A percentile compares a stretch with the other conserved stretches of the same genome.
Evolutionary conservation across 768 basidiomycete species (phyloP).

Genomic region (Trametes meyenii): DNA sequence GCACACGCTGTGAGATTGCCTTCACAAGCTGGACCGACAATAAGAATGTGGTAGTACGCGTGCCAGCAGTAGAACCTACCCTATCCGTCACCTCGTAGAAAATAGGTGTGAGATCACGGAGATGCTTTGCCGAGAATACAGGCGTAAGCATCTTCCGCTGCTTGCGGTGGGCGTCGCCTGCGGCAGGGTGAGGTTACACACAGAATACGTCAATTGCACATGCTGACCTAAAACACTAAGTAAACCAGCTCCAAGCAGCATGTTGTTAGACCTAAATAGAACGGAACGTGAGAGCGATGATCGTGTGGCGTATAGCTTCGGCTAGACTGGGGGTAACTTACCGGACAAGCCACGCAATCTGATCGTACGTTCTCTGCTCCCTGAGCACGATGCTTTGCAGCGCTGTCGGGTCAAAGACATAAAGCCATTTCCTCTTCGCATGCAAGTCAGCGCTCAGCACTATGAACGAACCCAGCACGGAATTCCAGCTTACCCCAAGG

Average conservation of each 20-base stretch:
- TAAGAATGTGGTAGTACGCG: neutral
- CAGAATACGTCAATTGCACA: neutral
- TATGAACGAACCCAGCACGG: neutral
- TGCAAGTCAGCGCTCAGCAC: neutral
- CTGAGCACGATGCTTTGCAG: constrained; percentile 29
- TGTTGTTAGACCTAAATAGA: constrained; percentile 14
- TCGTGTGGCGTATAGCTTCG: neutral
- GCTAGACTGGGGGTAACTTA: neutral
- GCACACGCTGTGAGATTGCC: constrained; percentile 16
- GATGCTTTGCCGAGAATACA: constrained; percentile 28
- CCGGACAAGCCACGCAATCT: constrained; percentile 23
- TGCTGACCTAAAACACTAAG: constrained; percentile 17
- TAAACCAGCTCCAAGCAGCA: constrained; percentile 17
- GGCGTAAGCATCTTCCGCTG: constrained; percentile 30
- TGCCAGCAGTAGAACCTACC: constrained; percentile 3
- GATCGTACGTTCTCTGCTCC: constrained; percentile 32
- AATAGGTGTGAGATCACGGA: constrained; percentile 28
- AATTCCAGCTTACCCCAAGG: constrained; percentile 13
- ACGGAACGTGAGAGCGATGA: neutral
- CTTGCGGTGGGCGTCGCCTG: constrained; percentile 28
- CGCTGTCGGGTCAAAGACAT: constrained; percentile 30
- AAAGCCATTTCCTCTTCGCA: constrained; percentile 26
- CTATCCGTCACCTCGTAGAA: constrained; percentile 26
- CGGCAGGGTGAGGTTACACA: neutral
- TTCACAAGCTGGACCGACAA: constrained; percentile 14